phyloP scores from a whole-genome alignment of 2,329 filamentous ascomycete genomes.

The Xylariales sp. region DNA sequence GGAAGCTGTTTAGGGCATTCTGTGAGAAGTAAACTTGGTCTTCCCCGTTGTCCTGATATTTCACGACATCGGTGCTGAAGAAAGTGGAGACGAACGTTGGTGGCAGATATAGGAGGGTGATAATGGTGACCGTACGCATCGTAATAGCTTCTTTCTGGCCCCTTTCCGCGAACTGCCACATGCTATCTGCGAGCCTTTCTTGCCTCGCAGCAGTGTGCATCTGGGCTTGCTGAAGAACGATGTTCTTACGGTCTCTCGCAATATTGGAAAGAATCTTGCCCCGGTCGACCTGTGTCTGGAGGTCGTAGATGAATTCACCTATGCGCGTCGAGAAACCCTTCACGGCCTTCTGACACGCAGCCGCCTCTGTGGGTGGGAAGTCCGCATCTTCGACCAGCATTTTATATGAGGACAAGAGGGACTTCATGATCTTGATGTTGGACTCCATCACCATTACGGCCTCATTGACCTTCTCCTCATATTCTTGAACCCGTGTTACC shows the following conservation, averaged over 20 bases:
- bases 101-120: slow-evolving; percentile 51
- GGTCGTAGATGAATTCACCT: slow-evolving; percentile 50
- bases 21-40: slow-evolving; percentile 30
- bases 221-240: slow-evolving; percentile 41
- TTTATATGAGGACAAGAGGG: slow-evolving; percentile 43
- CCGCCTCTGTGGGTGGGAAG: slow-evolving; percentile 34
- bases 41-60: slow-evolving; percentile 30
- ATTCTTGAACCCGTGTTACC: slow-evolving; percentile 50
- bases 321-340: slow-evolving; percentile 43
- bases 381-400: slow-evolving; percentile 35
- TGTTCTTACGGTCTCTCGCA: slow-evolving; percentile 49
- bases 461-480: slow-evolving; percentile 51
- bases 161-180: slow-evolving; percentile 37
- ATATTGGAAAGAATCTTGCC: slow-evolving; percentile 50
- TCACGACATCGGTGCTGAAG: slow-evolving; percentile 46
- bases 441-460: slow-evolving; percentile 50
- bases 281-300: slow-evolving; percentile 50
- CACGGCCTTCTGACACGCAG: slow-evolving; percentile 40
- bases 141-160: slow-evolving; percentile 48
- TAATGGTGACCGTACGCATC: slow-evolving; percentile 52
- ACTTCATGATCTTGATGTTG: slow-evolving; percentile 50
- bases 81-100: slow-evolving; percentile 55
- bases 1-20: slow-evolving; percentile 24
- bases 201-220: slow-evolving; percentile 45
- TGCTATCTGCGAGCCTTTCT: slow-evolving; percentile 43